phyloP scores from a whole-genome alignment of 768 basidiomycete genomes.

The Lanmaoa pseudosensibilis region DNA sequence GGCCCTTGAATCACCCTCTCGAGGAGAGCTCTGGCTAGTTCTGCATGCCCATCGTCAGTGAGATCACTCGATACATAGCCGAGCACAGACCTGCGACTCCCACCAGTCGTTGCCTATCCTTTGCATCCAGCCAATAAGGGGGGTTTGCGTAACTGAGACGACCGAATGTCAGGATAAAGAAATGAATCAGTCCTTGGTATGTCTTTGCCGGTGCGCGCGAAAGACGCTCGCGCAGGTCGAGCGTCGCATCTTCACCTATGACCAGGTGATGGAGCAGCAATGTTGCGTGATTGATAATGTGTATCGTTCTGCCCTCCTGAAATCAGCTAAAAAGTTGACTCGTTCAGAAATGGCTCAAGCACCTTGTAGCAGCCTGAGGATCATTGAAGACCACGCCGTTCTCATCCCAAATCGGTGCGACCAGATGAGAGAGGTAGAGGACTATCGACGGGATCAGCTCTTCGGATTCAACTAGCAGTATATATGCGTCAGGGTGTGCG shows the following conservation, averaged over 20 bases:
- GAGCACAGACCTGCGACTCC: slow-evolving; percentile 47
- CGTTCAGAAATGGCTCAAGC: neutral
- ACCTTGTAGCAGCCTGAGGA: slow-evolving; percentile 33
- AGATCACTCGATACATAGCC: neutral
- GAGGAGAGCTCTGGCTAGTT: slow-evolving; percentile 57
- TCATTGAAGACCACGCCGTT: slow-evolving; percentile 43
- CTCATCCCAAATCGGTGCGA: slow-evolving; percentile 67
- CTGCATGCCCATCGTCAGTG: slow-evolving; percentile 34
- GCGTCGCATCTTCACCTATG: slow-evolving; percentile 44
- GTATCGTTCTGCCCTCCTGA: slow-evolving; percentile 44
- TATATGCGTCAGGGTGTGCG: slow-evolving; percentile 39
- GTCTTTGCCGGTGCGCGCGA: slow-evolving; percentile 51
- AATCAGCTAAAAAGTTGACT: neutral
- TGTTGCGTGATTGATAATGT: slow-evolving; percentile 50
- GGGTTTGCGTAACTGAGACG: slow-evolving; percentile 69
- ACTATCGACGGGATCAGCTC: slow-evolving; percentile 67
- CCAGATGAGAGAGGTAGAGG: slow-evolving; percentile 50
- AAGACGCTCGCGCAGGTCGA: slow-evolving; percentile 60
- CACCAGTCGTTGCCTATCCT: slow-evolving; percentile 42
- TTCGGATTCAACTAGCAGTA: slow-evolving; percentile 45
- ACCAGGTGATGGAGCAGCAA: slow-evolving; percentile 66
- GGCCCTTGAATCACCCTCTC: slow-evolving; percentile 73
- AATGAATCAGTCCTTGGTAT: slow-evolving; percentile 63
- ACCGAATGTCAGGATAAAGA: slow-evolving; percentile 76
- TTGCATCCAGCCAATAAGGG: slow-evolving; percentile 55